Base-by-base conservation (phyloP, 2,329 filamentous ascomycete species). In the Beauveria sp. region DNA sequence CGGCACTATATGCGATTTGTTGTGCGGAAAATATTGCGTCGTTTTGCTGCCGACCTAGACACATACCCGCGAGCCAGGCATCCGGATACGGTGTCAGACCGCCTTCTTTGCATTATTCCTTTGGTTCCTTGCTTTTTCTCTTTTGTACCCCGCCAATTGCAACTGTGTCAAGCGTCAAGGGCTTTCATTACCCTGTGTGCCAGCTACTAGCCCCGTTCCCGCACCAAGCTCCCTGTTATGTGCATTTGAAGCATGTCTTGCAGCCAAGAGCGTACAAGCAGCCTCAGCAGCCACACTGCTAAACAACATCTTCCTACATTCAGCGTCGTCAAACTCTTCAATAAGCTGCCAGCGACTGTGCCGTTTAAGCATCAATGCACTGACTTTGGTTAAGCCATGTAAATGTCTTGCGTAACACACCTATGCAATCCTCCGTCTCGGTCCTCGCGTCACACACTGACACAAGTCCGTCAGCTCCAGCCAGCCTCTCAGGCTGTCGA, bases 191-290 rank as follows among this genome's bases (percentile, higher is more conserved):
- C 31, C 31, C 31, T 34, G 31, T 31, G 31, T 5, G 31, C 10
- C 10, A 12, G 3, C 10, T 12, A 34, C 31, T 38, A 12, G 34
- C 5, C 34, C 12, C 34, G 4, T 38, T 38, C 34, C 34, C 34
- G 34, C 34, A 5, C 14, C 34, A 38, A 38, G 34, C 12, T 38
- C 48, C n/a, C 9, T 22, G 31, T 20, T 42, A 24, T 45, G 7
- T 40, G 46, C 28, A 48, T 43, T n/a, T 31, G n/a, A 7, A n/a
- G 46, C 58, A 60, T 60, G 49, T 60, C 58, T 53, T 60, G 49
- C 58, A 60, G 42, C 22, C 16, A 24, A 26, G 56, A 24, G 38
- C 34, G 16, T 34, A 18, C 24, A 22, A 34, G 10, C 14, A 45
- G 40, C 53, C 53, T 50, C 48, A 49, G 38, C 57, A 52, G 26